Evolutionary conservation across 352 stramenopile genomes (phyloP), one percentile per base, ranked within the genome.

Genomic region (Phytophthora melonis): DNA sequence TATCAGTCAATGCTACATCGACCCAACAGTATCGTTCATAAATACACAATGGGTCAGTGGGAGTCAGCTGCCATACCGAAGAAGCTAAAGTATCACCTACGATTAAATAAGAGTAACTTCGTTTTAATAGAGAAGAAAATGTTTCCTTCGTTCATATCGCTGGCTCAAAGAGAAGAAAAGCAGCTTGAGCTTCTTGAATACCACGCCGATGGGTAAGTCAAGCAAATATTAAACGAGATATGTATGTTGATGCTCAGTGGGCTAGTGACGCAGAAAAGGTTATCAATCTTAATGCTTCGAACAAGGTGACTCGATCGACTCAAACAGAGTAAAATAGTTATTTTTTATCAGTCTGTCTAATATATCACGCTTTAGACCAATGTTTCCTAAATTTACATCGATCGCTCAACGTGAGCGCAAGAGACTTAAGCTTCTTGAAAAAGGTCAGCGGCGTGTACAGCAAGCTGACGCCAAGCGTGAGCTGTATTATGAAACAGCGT

Each of bases 121-220:
- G n/a, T n/a, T n/a, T n/a, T n/a, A 34, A 43, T 43, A 43, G 13
- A 16, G 16, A 1, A 43, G 6, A 41, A 53, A n/a, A 63, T 54
- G 56, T 63, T 39, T 53, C 56, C 56, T 10, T 53, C 34, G 27
- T 63, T 63, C n/a, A 63, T 11, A 16, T 39, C 9, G 10, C 18
- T 63, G 53, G 56, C 56, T 53, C 10, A 63, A n/a, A 16, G 56
- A 53, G 56, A 63, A 19, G 34, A 53, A 19, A 63, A 63, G 23
- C 34, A 36, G 8, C 1, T 36, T 14, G 56, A 63, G 9, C 9
- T 63, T 13, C 19, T 63, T 3, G 36, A 63, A 30, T 9, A 32
- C 21, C 30, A 3, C 43, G 50, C 0, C 43, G 50, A 5, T 9
- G 56, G 14, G 21, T 53, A 13, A 6, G 11, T 36, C 56, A 63